phyloP scores from a whole-genome alignment of 2,329 filamentous ascomycete species.

The Fusarium luffae region DNA sequence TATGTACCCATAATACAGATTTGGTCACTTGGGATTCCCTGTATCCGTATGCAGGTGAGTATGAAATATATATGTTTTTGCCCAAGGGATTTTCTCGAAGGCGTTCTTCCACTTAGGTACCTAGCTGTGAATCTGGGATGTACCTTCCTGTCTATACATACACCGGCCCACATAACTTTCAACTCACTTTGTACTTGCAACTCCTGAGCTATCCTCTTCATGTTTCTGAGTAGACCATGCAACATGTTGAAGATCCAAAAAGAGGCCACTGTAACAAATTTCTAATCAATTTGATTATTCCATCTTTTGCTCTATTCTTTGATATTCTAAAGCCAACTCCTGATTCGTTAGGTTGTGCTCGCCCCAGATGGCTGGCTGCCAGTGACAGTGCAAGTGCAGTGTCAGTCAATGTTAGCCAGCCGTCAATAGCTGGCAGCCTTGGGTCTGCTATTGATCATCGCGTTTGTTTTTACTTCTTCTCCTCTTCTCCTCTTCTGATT shows the following conservation, averaged over 20 bases:
- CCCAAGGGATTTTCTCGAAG: neutral
- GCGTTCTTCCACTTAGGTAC: neutral
- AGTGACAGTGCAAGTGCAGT: neutral
- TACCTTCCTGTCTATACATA: neutral
- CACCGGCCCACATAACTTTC: neutral
- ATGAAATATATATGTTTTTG: neutral
- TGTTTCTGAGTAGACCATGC: too few species aligned
- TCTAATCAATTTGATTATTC: neutral
- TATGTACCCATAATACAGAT: neutral
- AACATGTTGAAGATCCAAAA: neutral
- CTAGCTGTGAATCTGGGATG: neutral
- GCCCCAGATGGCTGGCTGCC: neutral
- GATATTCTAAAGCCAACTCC: neutral
- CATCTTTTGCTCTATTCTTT: neutral
- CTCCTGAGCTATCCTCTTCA: neutral
- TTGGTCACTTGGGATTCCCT: neutral
- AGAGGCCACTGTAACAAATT: neutral
- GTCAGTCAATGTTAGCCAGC: neutral
- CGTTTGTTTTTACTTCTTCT: neutral
- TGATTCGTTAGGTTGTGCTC: neutral
- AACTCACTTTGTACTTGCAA: neutral
- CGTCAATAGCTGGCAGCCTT: neutral
- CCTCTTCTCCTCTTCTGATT: neutral
- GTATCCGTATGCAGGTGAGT: neutral
- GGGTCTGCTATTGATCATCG: neutral